Conservation (phyloP, 345 rosid genomes). For the Acer campestre region DNA sequence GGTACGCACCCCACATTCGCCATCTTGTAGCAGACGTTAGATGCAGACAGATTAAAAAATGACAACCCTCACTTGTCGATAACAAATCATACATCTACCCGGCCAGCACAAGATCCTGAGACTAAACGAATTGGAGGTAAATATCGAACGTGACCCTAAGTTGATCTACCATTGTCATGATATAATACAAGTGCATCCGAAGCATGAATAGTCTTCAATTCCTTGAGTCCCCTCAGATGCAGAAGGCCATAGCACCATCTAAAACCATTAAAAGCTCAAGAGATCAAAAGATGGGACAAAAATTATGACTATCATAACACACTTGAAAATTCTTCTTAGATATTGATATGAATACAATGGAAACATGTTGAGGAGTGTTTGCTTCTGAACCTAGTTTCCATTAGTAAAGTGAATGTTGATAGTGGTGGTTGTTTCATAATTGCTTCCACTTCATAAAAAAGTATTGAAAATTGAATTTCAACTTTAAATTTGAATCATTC, state of each 20-base stretch:
- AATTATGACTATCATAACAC: not conserved
- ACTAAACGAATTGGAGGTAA: not conserved
- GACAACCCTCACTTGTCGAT: not conserved
- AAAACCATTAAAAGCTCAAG: no score
- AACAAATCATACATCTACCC: not conserved
- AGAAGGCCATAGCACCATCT: no score
- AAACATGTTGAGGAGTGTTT: not conserved
- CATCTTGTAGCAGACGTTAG: constrained; percentile 86
- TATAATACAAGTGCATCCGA: no score
- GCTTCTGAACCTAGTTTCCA: not conserved
- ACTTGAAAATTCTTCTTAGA: not conserved
- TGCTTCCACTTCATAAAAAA: not conserved
- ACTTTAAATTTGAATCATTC: not conserved
- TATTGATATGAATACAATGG: not conserved
- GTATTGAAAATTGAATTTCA: not conserved
- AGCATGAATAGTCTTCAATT: not conserved
- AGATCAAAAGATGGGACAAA: not conserved
- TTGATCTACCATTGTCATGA: not conserved
- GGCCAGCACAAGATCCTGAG: not conserved
- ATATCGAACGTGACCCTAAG: not conserved
- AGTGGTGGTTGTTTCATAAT: not conserved
- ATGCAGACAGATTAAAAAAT: constrained; percentile 43
- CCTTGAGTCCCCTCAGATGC: not conserved
- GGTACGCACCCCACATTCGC: constrained; percentile 93
- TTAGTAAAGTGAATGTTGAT: not conserved